Percentiles rank a stretch among this genome's conserved stretches.
Conservation (phyloP, 495 filamentous ascomycete genomes). For the Tuber calosporum region DNA sequence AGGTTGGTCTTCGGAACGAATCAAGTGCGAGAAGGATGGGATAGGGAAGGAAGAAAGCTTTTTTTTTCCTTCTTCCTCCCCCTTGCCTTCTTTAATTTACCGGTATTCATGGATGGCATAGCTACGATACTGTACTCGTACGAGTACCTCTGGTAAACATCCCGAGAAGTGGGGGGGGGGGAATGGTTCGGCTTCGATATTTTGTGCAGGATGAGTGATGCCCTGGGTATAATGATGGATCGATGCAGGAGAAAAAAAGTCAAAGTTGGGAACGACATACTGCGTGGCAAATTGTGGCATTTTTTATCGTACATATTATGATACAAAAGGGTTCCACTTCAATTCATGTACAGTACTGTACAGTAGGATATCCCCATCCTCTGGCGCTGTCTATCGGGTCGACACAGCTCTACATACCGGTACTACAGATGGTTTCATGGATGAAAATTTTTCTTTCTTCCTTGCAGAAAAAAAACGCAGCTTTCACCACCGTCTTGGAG, state of each 20-base stretch:
- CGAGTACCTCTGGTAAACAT: conserved; percentile 3
- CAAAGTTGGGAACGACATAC: too few species aligned
- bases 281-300: background rate
- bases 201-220: background rate
- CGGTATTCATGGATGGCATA: conserved; percentile 3
- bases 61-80: background rate
- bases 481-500: background rate
- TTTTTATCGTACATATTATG: too few species aligned
- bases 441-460: conserved; percentile 1
- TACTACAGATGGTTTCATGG: background rate
- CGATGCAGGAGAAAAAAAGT: conserved; percentile 3
- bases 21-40: background rate
- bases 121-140: too few species aligned
- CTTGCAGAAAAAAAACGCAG: background rate
- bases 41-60: background rate
- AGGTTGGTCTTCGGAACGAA: background rate
- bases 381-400: background rate
- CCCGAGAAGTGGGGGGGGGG: background rate
- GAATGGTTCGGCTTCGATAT: background rate
- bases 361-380: background rate
- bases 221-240: background rate
- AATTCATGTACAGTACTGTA: background rate
- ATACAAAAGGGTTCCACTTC: background rate
- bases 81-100: conserved; percentile 1
- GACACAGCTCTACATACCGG: too few species aligned